Evolutionary conservation across 768 basidiomycete genomes (phyloP), one percentile per base, ranked within the genome.

Genomic region (Trametes villosa): DNA sequence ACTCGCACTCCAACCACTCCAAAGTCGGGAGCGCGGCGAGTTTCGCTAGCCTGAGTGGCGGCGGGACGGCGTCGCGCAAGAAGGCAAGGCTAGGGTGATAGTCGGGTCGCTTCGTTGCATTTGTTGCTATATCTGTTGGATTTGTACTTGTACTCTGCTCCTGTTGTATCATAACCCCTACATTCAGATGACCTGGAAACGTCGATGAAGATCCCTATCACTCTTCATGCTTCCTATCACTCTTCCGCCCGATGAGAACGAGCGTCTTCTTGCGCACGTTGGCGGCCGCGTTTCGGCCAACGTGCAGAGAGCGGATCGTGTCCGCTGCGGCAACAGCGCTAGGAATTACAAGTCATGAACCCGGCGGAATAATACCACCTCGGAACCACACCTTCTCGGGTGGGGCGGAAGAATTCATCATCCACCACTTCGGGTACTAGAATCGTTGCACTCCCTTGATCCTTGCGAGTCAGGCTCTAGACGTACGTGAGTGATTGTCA

Each of bases 1-100:
- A 61, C 81, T 18, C 72, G 70, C 66, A 59, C 30, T 64, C 60
- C 31, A 71, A 57, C 71, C 71, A 59, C 68, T 73, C 70, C 13
- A 66, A 64, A 34, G 65, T 62, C 13, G 85, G 81, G 27, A 89
- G 88, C 57, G 78, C 80, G 2, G 76, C 81, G 9, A 89, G 88
- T 67, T 87, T 89, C 73, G 79, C 81, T 1, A 88, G 86, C 64
- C 67, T 83, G 51, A 83, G 86, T 64, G 85, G 77, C n/a, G 84
- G 86, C 18, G 76, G 71, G 18, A 63, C 71, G 50, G 71, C 78
- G 36, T 76, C 75, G 49, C 79, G 84, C 73, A 89, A 88, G 77
- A 89, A 88, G 70, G 76, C 83, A 27, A 79, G 86, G 67, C 66
- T 88, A 46, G 81, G 80, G 46, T 85, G 65, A 65, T 1, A 26